phyloP scores from a whole-genome alignment of 371 early-diverging fungal genomes.

The Chytridium lagenaria region DNA sequence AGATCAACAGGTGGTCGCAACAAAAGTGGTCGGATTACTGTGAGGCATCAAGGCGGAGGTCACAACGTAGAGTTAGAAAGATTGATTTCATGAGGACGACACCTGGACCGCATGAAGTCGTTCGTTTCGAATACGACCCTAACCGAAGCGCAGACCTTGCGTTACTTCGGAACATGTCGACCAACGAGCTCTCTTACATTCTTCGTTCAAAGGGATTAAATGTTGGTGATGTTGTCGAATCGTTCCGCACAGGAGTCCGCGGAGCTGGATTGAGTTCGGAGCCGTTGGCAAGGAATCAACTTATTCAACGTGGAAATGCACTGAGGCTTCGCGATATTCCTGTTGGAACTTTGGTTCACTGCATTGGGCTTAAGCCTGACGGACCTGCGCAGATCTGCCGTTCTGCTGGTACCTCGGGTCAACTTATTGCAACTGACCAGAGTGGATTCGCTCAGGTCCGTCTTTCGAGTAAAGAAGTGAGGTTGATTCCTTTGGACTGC shows the following conservation, averaged over 20 bases:
- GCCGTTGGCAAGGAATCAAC: slow-evolving; percentile 68
- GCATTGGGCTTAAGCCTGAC: slow-evolving; percentile 79
- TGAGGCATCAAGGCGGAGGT: slow-evolving; percentile 95
- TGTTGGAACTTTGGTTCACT: slow-evolving; percentile 89
- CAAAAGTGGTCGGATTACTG: slow-evolving; percentile 88
- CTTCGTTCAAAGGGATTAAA: slow-evolving; percentile 80
- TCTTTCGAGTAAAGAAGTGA: slow-evolving; percentile 87
- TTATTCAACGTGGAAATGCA: slow-evolving; percentile 88
- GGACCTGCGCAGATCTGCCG: slow-evolving; percentile 88
- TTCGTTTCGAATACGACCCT: slow-evolving; percentile 95
- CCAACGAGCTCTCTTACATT: slow-evolving; percentile 82
- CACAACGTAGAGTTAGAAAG: slow-evolving; percentile 87
- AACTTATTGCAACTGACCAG: slow-evolving; percentile 80
- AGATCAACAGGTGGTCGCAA: slow-evolving; percentile 83
- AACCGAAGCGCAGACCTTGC: slow-evolving; percentile 93
- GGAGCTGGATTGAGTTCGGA: slow-evolving; percentile 31
- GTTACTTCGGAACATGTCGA: slow-evolving; percentile 77
- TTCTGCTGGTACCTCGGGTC: slow-evolving; percentile 90
- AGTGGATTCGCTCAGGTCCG: slow-evolving; percentile 85
- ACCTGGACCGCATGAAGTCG: slow-evolving; percentile 80
- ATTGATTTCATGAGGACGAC: slow-evolving; percentile 86
- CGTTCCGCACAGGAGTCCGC: slow-evolving; percentile 60
- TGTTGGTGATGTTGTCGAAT: slow-evolving; percentile 74
- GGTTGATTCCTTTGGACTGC: slow-evolving; percentile 86
- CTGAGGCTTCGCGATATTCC: slow-evolving; percentile 91